phyloP scores from a whole-genome alignment of 2,329 filamentous ascomycete genomes.

The Cytospora schulzeri region DNA sequence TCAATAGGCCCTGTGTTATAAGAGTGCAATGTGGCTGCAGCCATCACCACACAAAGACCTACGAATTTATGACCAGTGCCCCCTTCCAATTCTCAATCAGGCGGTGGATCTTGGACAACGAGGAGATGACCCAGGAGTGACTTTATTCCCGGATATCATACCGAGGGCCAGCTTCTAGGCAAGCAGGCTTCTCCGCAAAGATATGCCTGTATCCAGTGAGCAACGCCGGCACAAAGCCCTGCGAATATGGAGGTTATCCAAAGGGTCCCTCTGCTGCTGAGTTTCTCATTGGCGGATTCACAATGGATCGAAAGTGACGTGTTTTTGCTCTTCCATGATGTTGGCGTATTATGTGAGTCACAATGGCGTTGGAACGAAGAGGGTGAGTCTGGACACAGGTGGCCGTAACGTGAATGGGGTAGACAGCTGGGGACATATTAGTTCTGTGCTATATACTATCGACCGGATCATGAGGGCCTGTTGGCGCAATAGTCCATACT shows the following conservation, averaged over 20 bases:
- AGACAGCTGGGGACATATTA: background rate
- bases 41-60: no score
- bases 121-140: no score
- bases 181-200: conserved; percentile 15
- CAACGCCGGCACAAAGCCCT: conserved; percentile 1
- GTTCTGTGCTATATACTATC: background rate
- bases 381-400: no score
- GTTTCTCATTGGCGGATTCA: no score
- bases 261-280: background rate
- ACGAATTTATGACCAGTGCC: no score
- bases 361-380: background rate
- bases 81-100: no score
- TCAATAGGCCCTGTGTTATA: no score
- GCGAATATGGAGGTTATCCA: background rate
- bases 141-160: no score
- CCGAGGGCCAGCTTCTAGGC: background rate
- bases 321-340: background rate
- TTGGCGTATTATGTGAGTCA: background rate
- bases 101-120: no score
- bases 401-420: no score
- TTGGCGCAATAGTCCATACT: background rate
- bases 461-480: background rate
- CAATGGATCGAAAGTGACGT: no score
- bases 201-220: conserved; percentile 1
- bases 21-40: no score